Evolutionary conservation across 75 land plant genomes (phyloP), one percentile per base, ranked within the genome.

Genomic region (Picea glauca): DNA sequence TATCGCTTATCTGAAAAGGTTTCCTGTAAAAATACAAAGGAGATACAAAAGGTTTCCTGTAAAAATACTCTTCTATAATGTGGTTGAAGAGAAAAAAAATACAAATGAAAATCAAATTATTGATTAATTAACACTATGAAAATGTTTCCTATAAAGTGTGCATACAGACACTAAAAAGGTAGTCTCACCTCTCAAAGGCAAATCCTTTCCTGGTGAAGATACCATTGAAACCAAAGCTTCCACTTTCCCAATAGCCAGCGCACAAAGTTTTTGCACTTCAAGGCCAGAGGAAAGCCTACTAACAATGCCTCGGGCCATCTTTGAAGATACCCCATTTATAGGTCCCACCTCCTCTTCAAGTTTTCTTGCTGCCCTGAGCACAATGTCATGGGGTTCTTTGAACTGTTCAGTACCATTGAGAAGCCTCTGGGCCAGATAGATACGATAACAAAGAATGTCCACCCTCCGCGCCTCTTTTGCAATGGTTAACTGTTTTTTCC

Each of bases 381-480:
- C 79, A 68, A 91, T 78, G 14, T 89, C 86, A 82, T 93, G 89
- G 57, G 89, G 76, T 66, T 87, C 90, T 62, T 86, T 88, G 67
- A 91, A 89, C 60, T 81, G 81, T 1, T 81, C 78, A 78, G 95
- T 94, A 2, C 98, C 95, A 77, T 93, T 81, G n/a, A 94, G 83
- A 13, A 94, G 90, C 80, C 90, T 86, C 58, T 83, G 83, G 75
- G 91, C 79, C 62, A 94, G 70, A 75, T 76, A 91, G 66, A 94
- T 87, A 11, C 98, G 84, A 68, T 92, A 80, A 74, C 95, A 92
- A 9, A 94, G 89, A 30, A 85, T 81, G 77, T 93, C 98, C 26
- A 93, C 89, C n/a, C 98, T 83, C 13, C 98, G 90, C 12, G 98
- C 91, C 77, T 93, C 95, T 79, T 87, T 94, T 1, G 95, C 98